Conservation (phyloP, 2,329 filamentous ascomycete species). For the Geosmithia morbida region DNA sequence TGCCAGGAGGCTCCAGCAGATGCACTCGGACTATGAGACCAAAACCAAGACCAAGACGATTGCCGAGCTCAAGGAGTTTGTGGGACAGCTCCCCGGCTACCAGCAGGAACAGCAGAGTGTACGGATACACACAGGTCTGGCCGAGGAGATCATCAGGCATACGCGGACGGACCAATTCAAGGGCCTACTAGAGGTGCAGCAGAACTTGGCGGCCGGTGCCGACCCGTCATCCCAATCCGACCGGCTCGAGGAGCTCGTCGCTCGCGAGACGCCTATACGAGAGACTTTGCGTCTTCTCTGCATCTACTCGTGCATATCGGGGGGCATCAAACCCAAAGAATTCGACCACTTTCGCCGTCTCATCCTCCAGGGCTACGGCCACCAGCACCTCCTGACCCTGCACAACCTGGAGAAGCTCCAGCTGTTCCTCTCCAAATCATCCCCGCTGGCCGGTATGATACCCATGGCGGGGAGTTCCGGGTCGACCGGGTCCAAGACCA, state of each 20-base stretch:
- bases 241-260: slow-evolving; percentile 86
- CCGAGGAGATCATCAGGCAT: slow-evolving; percentile 89
- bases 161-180: slow-evolving; percentile 84
- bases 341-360: slow-evolving; percentile 80
- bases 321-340: slow-evolving; percentile 77
- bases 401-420: slow-evolving; percentile 80
- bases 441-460: slow-evolving; percentile 67
- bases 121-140: slow-evolving; percentile 82
- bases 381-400: slow-evolving; percentile 86
- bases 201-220: slow-evolving; percentile 81
- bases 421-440: slow-evolving; percentile 64
- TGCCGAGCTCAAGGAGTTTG: slow-evolving; percentile 84
- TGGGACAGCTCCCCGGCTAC: slow-evolving; percentile 82
- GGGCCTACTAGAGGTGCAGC: slow-evolving; percentile 80
- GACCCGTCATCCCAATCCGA: slow-evolving; percentile 85
- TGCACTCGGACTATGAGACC: slow-evolving; percentile 81
- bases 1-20: slow-evolving; percentile 67
- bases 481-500: slow-evolving; percentile 58
- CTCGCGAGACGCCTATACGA: slow-evolving; percentile 66
- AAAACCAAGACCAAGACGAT: slow-evolving; percentile 79
- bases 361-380: slow-evolving; percentile 84
- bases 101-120: slow-evolving; percentile 87
- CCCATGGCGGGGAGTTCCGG: slow-evolving; percentile 46
- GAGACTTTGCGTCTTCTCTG: slow-evolving; percentile 76
- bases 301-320: slow-evolving; percentile 79